Percentiles rank a stretch among this genome's conserved stretches.
phyloP scores from a whole-genome alignment of 2,329 filamentous ascomycete genomes.

The Knufia petricola region DNA sequence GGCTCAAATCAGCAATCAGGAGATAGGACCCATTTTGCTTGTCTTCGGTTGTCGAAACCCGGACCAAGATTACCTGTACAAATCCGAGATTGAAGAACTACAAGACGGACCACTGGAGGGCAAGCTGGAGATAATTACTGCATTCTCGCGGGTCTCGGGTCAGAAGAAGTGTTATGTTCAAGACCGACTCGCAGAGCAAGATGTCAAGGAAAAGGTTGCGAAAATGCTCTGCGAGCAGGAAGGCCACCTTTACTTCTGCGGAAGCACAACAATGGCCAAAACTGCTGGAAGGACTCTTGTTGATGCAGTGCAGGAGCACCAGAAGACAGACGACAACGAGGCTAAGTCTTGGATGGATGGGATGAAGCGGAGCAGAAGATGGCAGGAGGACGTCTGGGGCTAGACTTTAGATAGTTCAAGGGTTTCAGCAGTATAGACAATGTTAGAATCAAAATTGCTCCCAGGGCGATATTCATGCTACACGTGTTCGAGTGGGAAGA shows the following conservation, averaged over 20 bases:
- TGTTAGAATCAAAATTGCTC: too few relatives aligned
- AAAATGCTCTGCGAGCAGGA: slow-evolving; percentile 29
- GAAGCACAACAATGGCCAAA: slow-evolving; percentile 26
- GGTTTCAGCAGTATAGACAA: too few relatives aligned
- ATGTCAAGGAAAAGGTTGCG: slow-evolving; percentile 26
- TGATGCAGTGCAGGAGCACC: slow-evolving; percentile 27
- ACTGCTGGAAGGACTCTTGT: slow-evolving; percentile 35
- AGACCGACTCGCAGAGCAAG: slow-evolving; percentile 26
- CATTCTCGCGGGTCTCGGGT: slow-evolving; percentile 24
- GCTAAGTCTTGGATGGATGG: slow-evolving; percentile 39
- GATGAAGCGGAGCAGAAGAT: slow-evolving; percentile 42
- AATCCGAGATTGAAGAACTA: slow-evolving; percentile 5
- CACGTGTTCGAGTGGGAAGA: too few relatives aligned
- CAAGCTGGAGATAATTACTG: slow-evolving; percentile 16
- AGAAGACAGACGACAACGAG: slow-evolving; percentile 33
- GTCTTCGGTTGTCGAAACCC: slow-evolving; percentile 22
- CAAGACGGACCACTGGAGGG: not conserved
- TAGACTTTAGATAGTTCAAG: slow-evolving; percentile 22
- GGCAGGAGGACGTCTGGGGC: slow-evolving; percentile 47
- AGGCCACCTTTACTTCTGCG: slow-evolving; percentile 35
- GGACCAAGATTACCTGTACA: slow-evolving; percentile 23
- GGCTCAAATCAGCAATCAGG: slow-evolving; percentile 8
- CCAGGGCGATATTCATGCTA: too few relatives aligned
- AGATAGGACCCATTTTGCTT: slow-evolving; percentile 13
- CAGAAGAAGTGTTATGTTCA: slow-evolving; percentile 30